Evolutionary conservation across 768 basidiomycete genomes (phyloP).

Genomic region (Pulveroboletus sp.): DNA sequence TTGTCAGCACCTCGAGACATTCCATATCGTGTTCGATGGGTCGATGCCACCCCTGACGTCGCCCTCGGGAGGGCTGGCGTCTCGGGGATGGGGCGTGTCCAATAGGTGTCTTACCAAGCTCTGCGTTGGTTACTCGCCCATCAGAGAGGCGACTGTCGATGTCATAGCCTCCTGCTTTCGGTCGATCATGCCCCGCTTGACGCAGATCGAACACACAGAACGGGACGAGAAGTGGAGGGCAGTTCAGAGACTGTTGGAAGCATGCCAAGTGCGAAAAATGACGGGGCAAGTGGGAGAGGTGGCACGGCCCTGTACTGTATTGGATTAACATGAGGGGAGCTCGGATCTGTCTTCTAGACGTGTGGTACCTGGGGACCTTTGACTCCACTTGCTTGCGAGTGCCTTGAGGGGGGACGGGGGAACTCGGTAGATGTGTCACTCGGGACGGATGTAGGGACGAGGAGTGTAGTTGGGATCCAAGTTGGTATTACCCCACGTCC

Average conservation of each 20-base stretch:
- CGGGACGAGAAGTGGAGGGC: slow-evolving; percentile 3
- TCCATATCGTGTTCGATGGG: slow-evolving; percentile 20
- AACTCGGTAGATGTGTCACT: no score
- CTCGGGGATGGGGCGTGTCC: slow-evolving; percentile 1
- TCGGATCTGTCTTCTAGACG: no score
- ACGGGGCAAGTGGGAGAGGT: no score
- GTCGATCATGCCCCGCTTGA: slow-evolving; percentile 13
- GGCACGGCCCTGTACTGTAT: no score
- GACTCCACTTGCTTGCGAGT: no score
- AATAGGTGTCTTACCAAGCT: slow-evolving; percentile 13
- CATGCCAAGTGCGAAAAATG: no score
- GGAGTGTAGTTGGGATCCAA: no score
- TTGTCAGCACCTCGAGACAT: slow-evolving; percentile 11
- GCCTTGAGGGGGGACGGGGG: no score
- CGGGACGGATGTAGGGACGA: no score
- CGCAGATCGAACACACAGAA: background rate
- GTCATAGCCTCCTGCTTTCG: slow-evolving; percentile 10
- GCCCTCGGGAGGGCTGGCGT: background rate
- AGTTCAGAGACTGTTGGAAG: slow-evolving; percentile 5
- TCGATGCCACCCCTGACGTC: background rate
- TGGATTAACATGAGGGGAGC: no score
- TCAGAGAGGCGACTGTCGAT: background rate
- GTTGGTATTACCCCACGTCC: no score
- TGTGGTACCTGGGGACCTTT: no score
- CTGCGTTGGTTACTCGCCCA: slow-evolving; percentile 15